A percentile compares a stretch with the other conserved stretches of the same genome.
Conservation (phyloP, 208 protist species). For the Wallacemonas collosoma region DNA sequence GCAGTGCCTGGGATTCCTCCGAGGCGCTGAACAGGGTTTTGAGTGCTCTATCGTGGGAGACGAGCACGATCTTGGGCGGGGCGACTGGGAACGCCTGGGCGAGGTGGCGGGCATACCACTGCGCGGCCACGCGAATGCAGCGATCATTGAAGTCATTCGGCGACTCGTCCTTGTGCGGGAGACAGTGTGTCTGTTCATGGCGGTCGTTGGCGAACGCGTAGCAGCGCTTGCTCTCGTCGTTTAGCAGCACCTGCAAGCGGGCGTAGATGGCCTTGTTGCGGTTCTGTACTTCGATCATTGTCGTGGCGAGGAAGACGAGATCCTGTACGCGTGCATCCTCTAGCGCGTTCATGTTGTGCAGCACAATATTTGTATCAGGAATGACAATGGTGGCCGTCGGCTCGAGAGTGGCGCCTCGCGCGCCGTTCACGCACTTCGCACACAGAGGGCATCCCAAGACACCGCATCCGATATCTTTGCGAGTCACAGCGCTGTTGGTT, state of each 20-base stretch:
- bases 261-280: conserved; percentile 90
- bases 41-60: conserved; percentile 78
- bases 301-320: conserved; percentile 89
- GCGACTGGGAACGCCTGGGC: conserved; percentile 35
- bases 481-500: conserved; percentile 40
- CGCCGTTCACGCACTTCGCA: conserved; percentile 28
- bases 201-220: conserved; percentile 94
- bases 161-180: conserved; percentile 65
- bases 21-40: conserved; percentile 24
- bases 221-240: conserved; percentile 66
- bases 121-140: conserved; percentile 76
- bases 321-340: conserved; percentile 80
- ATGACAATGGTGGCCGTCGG: conserved; percentile 56
- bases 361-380: conserved; percentile 91
- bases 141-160: conserved; percentile 92
- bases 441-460: conserved; percentile 61
- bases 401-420: conserved; percentile 28
- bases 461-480: conserved; percentile 86
- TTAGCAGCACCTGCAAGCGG: conserved; percentile 77
- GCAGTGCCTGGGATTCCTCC: conserved; percentile 24
- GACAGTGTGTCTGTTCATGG: conserved; percentile 88
- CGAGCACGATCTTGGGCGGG: conserved; percentile 40
- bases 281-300: conserved; percentile 90
- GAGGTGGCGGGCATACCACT: conserved; percentile 89
- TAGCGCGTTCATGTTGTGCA: conserved; percentile 93